A percentile compares a stretch with the other conserved stretches of the same genome.
These are phyloP conservation scores for Penicillium steckii DNA, from an alignment of 495 filamentous ascomycete species.

Conservation along the genomic window DNA sequence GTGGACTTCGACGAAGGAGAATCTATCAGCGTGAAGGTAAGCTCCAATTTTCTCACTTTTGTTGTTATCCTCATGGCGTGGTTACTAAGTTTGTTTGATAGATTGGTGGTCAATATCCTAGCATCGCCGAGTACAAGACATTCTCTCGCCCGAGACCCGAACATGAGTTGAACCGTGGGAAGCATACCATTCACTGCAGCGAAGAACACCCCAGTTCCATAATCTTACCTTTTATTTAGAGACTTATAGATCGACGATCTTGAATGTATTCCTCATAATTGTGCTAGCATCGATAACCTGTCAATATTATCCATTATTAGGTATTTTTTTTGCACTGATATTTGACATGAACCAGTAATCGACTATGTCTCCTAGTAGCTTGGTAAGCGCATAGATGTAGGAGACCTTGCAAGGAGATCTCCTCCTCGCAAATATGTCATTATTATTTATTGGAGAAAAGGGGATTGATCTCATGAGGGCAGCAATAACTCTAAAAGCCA, in stretches of 20 bases:
- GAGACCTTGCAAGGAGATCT: too few relatives aligned
- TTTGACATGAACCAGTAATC: too few relatives aligned
- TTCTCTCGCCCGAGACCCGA: constrained; percentile 32
- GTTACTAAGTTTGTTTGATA: constrained; percentile 4
- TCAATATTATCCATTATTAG: too few relatives aligned
- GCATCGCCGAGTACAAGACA: constrained; percentile 32
- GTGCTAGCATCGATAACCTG: too few relatives aligned
- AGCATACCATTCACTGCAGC: constrained; percentile 32
- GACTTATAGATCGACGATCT: not conserved
- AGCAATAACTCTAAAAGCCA: too few relatives aligned
- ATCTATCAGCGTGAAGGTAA: constrained; percentile 24
- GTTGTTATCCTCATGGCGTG: not conserved
- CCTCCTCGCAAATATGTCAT: too few relatives aligned
- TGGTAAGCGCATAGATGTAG: too few relatives aligned
- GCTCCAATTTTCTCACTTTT: not conserved
- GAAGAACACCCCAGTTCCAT: constrained; percentile 32
- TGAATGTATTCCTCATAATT: too few relatives aligned
- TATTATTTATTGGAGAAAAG: too few relatives aligned
- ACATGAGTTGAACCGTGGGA: constrained; percentile 33
- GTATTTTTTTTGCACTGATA: too few relatives aligned
- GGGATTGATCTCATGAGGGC: too few relatives aligned
- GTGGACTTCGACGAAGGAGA: constrained; percentile 31
- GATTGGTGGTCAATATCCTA: constrained; percentile 36
- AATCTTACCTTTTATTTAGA: constrained; percentile 36
- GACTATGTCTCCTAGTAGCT: too few relatives aligned